Evolutionary conservation across 768 basidiomycete genomes (phyloP).

Genomic region (Scleroderma bovista): DNA sequence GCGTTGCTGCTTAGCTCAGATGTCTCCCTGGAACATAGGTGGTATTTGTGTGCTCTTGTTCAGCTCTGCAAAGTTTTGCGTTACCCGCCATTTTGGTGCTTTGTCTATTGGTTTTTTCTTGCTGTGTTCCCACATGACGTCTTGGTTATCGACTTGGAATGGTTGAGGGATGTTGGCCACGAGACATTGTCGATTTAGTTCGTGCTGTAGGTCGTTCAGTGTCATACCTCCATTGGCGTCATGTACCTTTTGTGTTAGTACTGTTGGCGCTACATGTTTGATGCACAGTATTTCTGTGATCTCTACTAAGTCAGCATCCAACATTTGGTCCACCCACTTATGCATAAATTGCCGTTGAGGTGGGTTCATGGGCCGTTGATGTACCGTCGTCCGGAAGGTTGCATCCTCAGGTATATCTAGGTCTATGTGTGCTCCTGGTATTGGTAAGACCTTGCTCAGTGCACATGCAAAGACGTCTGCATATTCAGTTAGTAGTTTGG

Average conservation of each 20-base stretch:
- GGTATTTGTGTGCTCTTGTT: neutral
- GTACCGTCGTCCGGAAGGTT: neutral
- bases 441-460: conserved; percentile 31
- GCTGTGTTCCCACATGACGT: neutral
- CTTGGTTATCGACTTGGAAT: neutral
- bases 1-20: conserved; percentile 13
- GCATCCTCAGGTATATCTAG: neutral
- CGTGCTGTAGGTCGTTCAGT: conserved; percentile 29
- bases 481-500: conserved; percentile 19
- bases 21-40: conserved; percentile 19
- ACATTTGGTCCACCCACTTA: neutral
- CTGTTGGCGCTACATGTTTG: conserved; percentile 14
- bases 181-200: conserved; percentile 18
- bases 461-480: conserved; percentile 38
- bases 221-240: conserved; percentile 21
- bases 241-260: conserved; percentile 34
- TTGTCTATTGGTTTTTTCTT: neutral
- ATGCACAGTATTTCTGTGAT: neutral
- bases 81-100: neutral
- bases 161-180: neutral
- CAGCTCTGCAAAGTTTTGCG: neutral
- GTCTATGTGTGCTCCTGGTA: conserved; percentile 4
- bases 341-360: neutral
- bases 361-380: neutral
- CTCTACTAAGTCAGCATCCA: neutral